A percentile compares a stretch with the other conserved stretches of the same genome.
phyloP scores from a whole-genome alignment of 2,329 filamentous ascomycete genomes.

The Venturiaceae sp. region DNA sequence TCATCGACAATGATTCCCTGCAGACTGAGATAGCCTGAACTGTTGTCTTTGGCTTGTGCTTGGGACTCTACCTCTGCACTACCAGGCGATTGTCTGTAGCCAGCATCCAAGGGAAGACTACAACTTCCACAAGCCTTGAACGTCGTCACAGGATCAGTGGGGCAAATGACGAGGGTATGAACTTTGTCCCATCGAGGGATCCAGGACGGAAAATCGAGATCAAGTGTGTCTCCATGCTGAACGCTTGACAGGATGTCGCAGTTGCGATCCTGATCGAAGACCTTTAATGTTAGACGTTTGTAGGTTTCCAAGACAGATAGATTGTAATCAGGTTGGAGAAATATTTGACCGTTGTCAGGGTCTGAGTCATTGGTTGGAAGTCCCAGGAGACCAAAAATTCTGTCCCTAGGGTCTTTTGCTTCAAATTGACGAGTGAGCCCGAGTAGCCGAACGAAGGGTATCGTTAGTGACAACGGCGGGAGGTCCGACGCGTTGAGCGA shows the following conservation, averaged over 20 bases:
- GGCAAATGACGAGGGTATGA: not conserved
- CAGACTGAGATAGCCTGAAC: not conserved
- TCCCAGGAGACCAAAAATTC: not conserved
- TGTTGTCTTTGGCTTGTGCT: not conserved
- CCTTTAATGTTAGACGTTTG: not conserved
- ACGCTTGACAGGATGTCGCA: not conserved
- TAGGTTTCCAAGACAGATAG: not conserved
- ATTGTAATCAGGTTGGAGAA: not conserved
- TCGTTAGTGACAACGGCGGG: not conserved
- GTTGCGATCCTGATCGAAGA: not conserved
- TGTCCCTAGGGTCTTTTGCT: not conserved
- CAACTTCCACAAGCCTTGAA: not conserved
- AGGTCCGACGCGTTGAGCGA: not conserved
- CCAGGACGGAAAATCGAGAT: not conserved
- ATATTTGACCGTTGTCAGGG: not conserved
- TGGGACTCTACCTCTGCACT: not conserved
- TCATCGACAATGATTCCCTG: not conserved
- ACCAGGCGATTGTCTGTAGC: not conserved
- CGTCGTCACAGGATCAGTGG: not conserved
- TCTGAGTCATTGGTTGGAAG: not conserved
- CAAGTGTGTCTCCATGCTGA: not conserved
- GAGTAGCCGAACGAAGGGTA: not conserved
- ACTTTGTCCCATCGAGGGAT: conserved; percentile 1
- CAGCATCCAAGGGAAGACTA: not conserved
- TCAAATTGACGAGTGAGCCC: not conserved